A percentile compares a stretch with the other conserved stretches of the same genome.
Conservation (phyloP, 1,284 basidiomycete genomes). For the Pseudozyma tsukubaensis region DNA sequence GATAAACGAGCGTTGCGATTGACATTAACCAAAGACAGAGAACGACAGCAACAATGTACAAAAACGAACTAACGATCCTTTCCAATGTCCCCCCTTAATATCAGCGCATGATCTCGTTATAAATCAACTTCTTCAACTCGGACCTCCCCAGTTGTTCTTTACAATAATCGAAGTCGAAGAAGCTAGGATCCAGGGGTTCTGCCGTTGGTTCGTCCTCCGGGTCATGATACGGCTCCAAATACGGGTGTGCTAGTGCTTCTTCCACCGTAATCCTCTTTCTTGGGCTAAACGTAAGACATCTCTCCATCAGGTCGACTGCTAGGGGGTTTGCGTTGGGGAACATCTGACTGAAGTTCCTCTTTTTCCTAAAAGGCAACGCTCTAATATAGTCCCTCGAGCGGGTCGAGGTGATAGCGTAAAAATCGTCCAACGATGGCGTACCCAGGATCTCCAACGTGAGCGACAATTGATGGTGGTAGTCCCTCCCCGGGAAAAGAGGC, state of each 20-base stretch:
- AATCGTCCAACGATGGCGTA: constrained; percentile 75
- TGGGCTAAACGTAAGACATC: constrained; percentile 78
- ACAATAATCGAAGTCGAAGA: constrained; percentile 67
- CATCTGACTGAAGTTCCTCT: constrained; percentile 79
- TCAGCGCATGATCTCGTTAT: constrained; percentile 58
- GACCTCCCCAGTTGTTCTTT: constrained; percentile 71
- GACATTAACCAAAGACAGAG: too few relatives aligned
- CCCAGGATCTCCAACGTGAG: constrained; percentile 75
- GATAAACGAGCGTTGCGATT: too few relatives aligned
- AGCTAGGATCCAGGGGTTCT: constrained; percentile 63
- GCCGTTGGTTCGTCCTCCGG: constrained; percentile 67
- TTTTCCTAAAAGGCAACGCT: constrained; percentile 89
- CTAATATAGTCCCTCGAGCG: constrained; percentile 91
- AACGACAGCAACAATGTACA: background rate
- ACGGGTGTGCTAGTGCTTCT: constrained; percentile 66
- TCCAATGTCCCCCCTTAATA: background rate
- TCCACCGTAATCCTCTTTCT: constrained; percentile 67
- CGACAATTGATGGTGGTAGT: constrained; percentile 72
- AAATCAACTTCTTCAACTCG: constrained; percentile 65
- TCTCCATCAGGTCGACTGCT: constrained; percentile 84
- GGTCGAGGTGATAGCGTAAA: constrained; percentile 79
- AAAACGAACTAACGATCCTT: background rate
- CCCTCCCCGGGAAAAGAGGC: constrained; percentile 84
- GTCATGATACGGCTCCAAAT: constrained; percentile 67
- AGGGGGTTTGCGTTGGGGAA: constrained; percentile 80